These are phyloP conservation scores for Umbilicus rupestris DNA, from an alignment of 164 flowering plant genomes.

Conservation along the genomic window DNA sequence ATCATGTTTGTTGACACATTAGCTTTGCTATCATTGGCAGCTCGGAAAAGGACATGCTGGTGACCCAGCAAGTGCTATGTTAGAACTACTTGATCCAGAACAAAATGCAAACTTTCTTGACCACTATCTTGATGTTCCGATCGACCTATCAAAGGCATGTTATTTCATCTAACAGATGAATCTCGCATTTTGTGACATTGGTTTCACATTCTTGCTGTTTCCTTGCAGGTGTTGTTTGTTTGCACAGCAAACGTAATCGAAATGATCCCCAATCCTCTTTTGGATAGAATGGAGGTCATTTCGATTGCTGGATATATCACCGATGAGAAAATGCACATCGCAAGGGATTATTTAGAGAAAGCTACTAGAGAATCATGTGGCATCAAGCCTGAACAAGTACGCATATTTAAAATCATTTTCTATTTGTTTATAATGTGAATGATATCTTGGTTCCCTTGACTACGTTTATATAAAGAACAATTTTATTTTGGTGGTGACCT, in stretches of 20 bases:
- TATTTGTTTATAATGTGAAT: not conserved
- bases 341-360: slow-evolving; percentile 87
- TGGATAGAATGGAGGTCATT: slow-evolving; percentile 96
- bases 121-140: slow-evolving; percentile 96
- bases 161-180: not conserved
- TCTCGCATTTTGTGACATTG: not conserved
- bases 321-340: slow-evolving; percentile 96
- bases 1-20: not conserved
- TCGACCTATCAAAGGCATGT: slow-evolving; percentile 89
- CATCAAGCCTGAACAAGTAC: slow-evolving; percentile 78
- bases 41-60: slow-evolving; percentile 97
- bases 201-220: not conserved
- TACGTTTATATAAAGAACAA: too few species aligned
- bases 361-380: slow-evolving; percentile 87
- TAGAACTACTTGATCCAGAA: slow-evolving; percentile 98
- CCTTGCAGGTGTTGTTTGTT: slow-evolving; percentile 84
- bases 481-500: not conserved
- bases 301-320: slow-evolving; percentile 92
- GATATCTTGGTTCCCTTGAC: not conserved
- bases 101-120: slow-evolving; percentile 95
- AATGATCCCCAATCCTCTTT: slow-evolving; percentile 81
- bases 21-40: slow-evolving; percentile 30
- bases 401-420: not conserved
- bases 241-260: slow-evolving; percentile 95
- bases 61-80: slow-evolving; percentile 96